Conservation (phyloP, 73 alveolate genomes). For the Uronychia setigera region DNA sequence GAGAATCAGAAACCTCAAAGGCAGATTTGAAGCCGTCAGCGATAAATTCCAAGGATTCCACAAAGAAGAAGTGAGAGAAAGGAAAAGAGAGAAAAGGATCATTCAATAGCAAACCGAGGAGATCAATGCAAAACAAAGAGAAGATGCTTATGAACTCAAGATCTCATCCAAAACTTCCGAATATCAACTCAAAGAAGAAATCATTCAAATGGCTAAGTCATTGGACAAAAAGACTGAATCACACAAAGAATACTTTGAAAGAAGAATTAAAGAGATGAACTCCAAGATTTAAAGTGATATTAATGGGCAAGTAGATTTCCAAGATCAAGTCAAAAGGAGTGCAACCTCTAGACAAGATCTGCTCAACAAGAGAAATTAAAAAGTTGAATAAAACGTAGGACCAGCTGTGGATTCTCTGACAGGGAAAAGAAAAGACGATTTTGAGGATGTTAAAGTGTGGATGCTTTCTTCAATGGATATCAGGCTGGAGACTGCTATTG, state of each 20-base stretch:
- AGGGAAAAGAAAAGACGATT: not conserved
- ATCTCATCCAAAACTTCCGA: not conserved
- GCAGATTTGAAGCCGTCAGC: not conserved
- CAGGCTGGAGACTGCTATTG: not conserved
- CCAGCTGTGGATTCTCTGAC: conserved; percentile 2
- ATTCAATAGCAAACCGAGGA: not conserved
- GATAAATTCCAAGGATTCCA: not conserved
- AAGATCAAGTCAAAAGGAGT: not conserved
- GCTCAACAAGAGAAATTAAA: not conserved
- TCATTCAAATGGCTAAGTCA: not conserved
- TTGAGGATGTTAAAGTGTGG: not conserved
- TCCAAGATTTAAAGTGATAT: not conserved
- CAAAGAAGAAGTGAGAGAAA: not conserved
- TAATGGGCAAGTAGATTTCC: not conserved
- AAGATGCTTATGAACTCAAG: not conserved
- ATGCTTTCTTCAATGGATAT: not conserved
- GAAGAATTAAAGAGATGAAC: not conserved
- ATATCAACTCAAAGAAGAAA: not conserved
- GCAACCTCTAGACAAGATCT: not conserved
- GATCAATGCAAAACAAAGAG: not conserved
- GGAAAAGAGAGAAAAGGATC: not conserved
- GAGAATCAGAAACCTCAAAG: not conserved
- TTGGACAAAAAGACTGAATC: not conserved
- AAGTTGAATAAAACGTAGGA: not conserved
- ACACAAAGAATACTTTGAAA: not conserved